Evolutionary conservation across 495 filamentous ascomycete genomes (phyloP), one percentile per base, ranked within the genome.

Genomic region (Lophiostoma macrostomum): DNA sequence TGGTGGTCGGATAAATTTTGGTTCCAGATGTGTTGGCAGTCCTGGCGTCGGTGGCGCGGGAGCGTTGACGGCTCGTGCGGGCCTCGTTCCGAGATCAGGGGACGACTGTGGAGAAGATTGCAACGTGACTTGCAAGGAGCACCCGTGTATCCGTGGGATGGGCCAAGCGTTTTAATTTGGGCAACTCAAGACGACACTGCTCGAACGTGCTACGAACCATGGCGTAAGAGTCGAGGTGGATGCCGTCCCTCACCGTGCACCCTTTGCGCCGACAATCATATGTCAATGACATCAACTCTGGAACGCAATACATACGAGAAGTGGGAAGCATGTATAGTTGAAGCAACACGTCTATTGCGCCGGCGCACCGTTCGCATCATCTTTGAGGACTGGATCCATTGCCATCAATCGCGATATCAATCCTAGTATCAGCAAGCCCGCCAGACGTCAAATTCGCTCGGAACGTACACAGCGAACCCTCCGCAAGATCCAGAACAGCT

Each of bases 1-100:
- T 58, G 55, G 42, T 58, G 47, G 55, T 31, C 55, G 55, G 55
- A 53, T 58, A 53, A 58, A 60, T 60, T 49, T 53, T 54, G 18
- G 41, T 20, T 35, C 37, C 41, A 25, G 27, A 11, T 23, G 24
- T 22, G 43, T 44, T 40, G 37, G 35, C 14, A 42, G 24, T n/a
- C 16, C 31, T 53, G 56, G 56, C 20, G 49, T 44, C 49, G 56
- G 49, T 36, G 35, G 56, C 43, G 32, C 43, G 45, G 49, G 43
- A 36, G 36, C 14, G 35, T 14, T 22, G 39, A 49, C 59, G 53
- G 59, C 18, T 48, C 6, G 19, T n/a, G 12, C 59, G 59, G 59
- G 31, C 59, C 59, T 61, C 22, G 32, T 29, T 37, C 59, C 59
- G 59, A 34, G n/a, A 22, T 8, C 16, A 36, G 58, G 41, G 42